Percentiles rank a stretch among this genome's conserved stretches.
These are phyloP conservation scores for Dryadomyces sulphureus DNA, from an alignment of 2,329 filamentous ascomycete genomes.

Conservation along the genomic window DNA sequence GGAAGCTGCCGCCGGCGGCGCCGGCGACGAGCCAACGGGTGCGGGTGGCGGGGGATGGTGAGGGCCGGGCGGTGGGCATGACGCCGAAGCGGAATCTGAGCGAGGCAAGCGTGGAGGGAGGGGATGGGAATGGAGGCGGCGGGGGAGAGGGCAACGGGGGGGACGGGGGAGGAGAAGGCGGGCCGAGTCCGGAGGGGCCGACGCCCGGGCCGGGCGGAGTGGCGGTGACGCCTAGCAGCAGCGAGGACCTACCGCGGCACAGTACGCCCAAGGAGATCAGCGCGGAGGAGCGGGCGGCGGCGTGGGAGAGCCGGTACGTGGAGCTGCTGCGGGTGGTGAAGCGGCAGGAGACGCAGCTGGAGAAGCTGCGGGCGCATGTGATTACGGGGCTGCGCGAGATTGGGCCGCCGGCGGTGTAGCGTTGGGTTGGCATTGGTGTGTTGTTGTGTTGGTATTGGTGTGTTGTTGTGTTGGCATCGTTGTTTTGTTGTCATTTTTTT, in stretches of 20 bases:
- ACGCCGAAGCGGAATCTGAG: background rate
- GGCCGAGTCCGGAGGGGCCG: too few relatives aligned
- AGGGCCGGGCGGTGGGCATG: too few relatives aligned
- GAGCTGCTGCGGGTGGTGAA: slow-evolving; percentile 45
- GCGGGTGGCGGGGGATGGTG: background rate
- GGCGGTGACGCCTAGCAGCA: background rate
- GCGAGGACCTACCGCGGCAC: background rate
- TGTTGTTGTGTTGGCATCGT: too few relatives aligned
- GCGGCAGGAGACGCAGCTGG: slow-evolving; percentile 39
- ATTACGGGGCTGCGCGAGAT: slow-evolving; percentile 20
- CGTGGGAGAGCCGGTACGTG: slow-evolving; percentile 38
- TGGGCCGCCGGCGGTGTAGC: background rate
- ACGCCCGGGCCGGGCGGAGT: background rate
- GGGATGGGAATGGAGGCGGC: slow-evolving; percentile 3
- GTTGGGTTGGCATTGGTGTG: background rate
- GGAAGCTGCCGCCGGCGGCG: background rate
- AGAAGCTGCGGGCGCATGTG: slow-evolving; percentile 26
- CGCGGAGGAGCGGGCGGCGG: slow-evolving; percentile 12
- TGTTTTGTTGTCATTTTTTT: background rate
- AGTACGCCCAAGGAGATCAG: background rate
- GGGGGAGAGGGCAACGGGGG: too few relatives aligned
- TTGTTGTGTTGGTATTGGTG: background rate
- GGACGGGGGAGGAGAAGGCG: too few relatives aligned
- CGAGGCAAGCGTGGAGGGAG: background rate
- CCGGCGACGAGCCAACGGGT: background rate